Conservation (phyloP, 208 protist genomes). For the Phytomonas francai region DNA sequence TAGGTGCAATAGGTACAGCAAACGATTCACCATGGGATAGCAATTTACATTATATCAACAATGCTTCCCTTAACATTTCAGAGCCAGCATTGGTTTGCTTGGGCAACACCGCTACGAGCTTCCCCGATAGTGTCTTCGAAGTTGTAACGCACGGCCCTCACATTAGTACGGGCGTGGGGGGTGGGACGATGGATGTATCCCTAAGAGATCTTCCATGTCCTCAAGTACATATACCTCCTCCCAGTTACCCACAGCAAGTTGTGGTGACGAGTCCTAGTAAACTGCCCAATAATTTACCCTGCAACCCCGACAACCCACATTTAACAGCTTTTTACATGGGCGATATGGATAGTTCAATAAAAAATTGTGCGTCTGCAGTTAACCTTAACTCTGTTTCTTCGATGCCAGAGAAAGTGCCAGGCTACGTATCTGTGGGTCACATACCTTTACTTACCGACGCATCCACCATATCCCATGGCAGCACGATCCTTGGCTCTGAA, state of each 20-base stretch:
- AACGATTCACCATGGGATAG: not conserved
- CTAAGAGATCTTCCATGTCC: not conserved
- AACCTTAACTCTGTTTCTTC: not conserved
- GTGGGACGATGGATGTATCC: not conserved
- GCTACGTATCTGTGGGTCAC: not conserved
- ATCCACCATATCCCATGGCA: not conserved
- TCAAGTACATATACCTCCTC: not conserved
- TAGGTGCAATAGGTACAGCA: not conserved
- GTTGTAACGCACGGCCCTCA: not conserved
- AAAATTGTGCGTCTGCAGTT: not conserved
- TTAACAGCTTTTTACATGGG: not conserved
- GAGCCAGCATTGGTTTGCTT: not conserved
- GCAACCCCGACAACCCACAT: not conserved
- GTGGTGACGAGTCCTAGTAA: not conserved
- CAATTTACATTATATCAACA: not conserved
- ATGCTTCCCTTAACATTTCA: not conserved
- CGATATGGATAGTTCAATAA: not conserved
- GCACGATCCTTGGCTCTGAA: not conserved
- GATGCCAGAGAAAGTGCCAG: not conserved
- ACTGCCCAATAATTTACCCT: not conserved
- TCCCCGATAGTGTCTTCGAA: not conserved
- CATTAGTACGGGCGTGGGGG: not conserved
- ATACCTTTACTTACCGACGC: not conserved
- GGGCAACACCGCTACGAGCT: not conserved
- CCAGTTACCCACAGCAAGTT: not conserved